Percentiles rank a stretch among this genome's conserved stretches.
Evolutionary conservation across 352 stramenopile genomes (phyloP).

Genomic region (Pythium aquatile): DNA sequence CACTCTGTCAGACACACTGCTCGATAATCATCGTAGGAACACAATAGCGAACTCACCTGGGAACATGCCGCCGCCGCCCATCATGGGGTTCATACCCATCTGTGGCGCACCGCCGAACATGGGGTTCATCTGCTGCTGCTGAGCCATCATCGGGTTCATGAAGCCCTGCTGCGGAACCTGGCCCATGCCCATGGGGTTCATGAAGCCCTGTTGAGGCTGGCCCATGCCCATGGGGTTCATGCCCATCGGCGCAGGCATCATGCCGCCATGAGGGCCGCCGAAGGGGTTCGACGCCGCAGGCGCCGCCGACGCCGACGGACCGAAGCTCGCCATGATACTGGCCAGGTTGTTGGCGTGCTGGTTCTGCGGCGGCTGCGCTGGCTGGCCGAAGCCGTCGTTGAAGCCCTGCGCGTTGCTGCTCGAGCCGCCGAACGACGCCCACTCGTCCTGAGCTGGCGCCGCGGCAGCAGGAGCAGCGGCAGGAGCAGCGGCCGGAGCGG

Average conservation of each 20-base stretch:
- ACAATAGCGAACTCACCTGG: conserved; percentile 36
- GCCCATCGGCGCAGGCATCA: conserved; percentile 37
- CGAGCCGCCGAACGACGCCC: conserved; percentile 67
- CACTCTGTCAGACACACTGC: neutral
- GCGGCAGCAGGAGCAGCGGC: conserved; percentile 20
- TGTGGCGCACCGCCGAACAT: conserved; percentile 18
- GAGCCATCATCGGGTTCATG: conserved; percentile 54
- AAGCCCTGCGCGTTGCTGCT: conserved; percentile 36
- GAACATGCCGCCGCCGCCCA: conserved; percentile 39
- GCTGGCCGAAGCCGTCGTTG: conserved; percentile 43
- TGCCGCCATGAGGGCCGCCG: conserved; percentile 45
- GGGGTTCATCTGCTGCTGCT: conserved; percentile 28
- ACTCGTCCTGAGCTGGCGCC: conserved; percentile 60
- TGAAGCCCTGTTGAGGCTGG: conserved; percentile 24
- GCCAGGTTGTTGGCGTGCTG: conserved; percentile 78
- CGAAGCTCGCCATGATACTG: conserved; percentile 89
- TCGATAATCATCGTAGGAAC: neutral
- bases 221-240: conserved; percentile 45
- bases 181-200: conserved; percentile 33
- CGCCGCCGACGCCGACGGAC: conserved; percentile 24
- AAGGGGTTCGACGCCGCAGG: conserved; percentile 33
- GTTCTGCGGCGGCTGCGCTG: conserved; percentile 33
- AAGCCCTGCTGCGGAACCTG: conserved; percentile 28
- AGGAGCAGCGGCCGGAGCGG: conserved; percentile 21
- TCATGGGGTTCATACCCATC: conserved; percentile 52